Conservation (phyloP, 139 green algal species). For the Gonium pectorale region DNA sequence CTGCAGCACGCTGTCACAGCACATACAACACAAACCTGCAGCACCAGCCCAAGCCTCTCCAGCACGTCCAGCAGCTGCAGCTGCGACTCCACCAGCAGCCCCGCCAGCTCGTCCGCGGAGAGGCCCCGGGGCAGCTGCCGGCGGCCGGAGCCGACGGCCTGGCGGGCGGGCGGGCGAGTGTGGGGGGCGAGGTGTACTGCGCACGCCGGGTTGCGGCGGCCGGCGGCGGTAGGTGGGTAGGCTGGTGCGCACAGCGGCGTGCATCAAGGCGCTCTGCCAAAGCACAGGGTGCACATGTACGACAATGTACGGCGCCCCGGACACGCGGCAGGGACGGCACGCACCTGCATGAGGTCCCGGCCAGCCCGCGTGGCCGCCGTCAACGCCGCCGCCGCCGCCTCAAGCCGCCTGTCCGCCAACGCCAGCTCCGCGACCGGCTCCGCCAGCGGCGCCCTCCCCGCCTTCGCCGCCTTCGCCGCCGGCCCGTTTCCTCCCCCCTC, state of each 20-base stretch:
- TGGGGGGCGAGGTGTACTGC: not conserved
- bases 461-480: not conserved
- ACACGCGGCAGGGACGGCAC: no score
- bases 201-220: no score
- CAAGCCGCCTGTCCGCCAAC: conserved; percentile 9
- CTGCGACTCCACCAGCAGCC: conserved; percentile 48
- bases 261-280: no score
- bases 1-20: no score
- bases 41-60: conserved; percentile 32
- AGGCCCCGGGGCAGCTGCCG: conserved; percentile 1
- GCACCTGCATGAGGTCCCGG: conserved; percentile 20
- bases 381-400: conserved; percentile 11
- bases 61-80: conserved; percentile 49
- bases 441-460: not conserved
- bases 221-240: no score
- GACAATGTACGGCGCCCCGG: no score
- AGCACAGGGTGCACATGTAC: no score
- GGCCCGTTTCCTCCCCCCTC: no score
- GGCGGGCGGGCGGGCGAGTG: not conserved
- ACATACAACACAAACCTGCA: no score
- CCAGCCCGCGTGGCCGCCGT: not conserved
- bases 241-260: no score
- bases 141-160: conserved; percentile 20
- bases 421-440: conserved; percentile 18
- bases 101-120: conserved; percentile 25